Conservation (phyloP, 305 asterid genomes). For the Solanum hybrid region DNA sequence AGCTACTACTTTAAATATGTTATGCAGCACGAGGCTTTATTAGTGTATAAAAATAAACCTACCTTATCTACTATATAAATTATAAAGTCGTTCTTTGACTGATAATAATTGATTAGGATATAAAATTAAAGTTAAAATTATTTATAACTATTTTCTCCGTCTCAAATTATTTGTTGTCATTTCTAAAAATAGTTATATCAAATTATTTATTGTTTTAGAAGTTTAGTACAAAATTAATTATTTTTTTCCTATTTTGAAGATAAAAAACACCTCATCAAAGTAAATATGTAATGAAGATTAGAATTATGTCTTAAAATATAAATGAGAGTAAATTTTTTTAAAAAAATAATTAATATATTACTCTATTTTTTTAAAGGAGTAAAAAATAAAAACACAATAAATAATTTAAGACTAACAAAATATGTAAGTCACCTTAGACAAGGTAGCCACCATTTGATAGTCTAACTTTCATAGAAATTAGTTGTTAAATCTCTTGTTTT, state of each 20-base stretch:
- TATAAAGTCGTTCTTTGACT: not conserved
- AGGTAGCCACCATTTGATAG: not conserved
- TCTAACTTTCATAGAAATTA: not conserved
- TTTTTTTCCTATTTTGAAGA: not conserved
- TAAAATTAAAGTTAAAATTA: not conserved
- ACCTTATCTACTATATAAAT: not conserved
- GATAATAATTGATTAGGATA: not conserved
- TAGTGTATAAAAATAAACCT: not conserved
- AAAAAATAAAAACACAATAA: not conserved
- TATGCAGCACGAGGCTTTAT: not conserved
- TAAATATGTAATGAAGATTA: not conserved
- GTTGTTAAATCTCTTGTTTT: too few relatives aligned
- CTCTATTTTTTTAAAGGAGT: too few relatives aligned
- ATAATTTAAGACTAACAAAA: not conserved
- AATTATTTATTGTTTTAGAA: not conserved
- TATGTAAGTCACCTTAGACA: too few relatives aligned
- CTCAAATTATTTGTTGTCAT: not conserved
- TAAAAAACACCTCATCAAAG: not conserved
- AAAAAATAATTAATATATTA: too few relatives aligned
- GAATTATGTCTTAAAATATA: not conserved
- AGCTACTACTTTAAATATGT: not conserved
- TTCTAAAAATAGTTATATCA: too few relatives aligned
- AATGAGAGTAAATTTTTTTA: not conserved
- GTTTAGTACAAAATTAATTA: not conserved
- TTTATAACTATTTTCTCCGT: not conserved